Percentiles rank a stretch among this genome's conserved stretches.
Conservation (phyloP, 768 basidiomycete species). For the Rhodotorula toruloides region DNA sequence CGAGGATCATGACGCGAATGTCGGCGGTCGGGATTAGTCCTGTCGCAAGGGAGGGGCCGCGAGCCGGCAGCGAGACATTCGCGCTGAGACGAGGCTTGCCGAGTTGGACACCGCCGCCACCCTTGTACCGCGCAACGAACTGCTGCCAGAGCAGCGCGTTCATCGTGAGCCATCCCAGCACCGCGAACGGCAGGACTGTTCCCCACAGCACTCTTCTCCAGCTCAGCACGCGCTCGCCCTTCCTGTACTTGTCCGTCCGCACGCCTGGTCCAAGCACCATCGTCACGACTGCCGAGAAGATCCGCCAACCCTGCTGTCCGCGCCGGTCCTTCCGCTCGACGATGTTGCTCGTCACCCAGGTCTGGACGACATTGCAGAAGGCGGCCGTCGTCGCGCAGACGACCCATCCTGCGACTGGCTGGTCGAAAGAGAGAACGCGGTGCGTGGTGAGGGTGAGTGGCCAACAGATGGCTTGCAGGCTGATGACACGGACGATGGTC, state of each 20-base stretch:
- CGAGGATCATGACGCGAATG: slow-evolving; percentile 29
- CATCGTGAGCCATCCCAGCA: slow-evolving; percentile 31
- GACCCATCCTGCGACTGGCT: slow-evolving; percentile 85
- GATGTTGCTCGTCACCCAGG: slow-evolving; percentile 94
- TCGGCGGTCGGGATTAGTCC: slow-evolving; percentile 1
- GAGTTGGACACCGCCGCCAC: slow-evolving; percentile 32
- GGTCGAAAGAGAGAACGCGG: slow-evolving; percentile 62
- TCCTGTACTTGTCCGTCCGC: slow-evolving; percentile 38
- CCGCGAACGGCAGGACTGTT: slow-evolving; percentile 29
- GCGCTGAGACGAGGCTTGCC: slow-evolving; percentile 1
- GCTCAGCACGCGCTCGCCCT: slow-evolving; percentile 33
- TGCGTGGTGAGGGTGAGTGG: slow-evolving; percentile 84
- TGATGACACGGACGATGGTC: slow-evolving; percentile 83
- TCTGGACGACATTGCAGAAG: slow-evolving; percentile 67
- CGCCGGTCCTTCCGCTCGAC: slow-evolving; percentile 45
- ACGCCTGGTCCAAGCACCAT: slow-evolving; percentile 34
- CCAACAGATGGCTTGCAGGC: slow-evolving; percentile 94
- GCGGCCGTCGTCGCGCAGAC: slow-evolving; percentile 84
- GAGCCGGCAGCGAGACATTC: neutral
- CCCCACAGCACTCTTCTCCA: slow-evolving; percentile 37
- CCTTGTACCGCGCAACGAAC: slow-evolving; percentile 30
- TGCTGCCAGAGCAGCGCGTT: slow-evolving; percentile 33
- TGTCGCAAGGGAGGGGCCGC: neutral
- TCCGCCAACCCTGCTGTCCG: slow-evolving; percentile 22
- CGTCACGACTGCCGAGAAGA: slow-evolving; percentile 24